A percentile compares a stretch with the other conserved stretches of the same genome.
Evolutionary conservation across 192 early-diverging fungal species (phyloP).

Genomic region (Linnemannia schmuckeri): DNA sequence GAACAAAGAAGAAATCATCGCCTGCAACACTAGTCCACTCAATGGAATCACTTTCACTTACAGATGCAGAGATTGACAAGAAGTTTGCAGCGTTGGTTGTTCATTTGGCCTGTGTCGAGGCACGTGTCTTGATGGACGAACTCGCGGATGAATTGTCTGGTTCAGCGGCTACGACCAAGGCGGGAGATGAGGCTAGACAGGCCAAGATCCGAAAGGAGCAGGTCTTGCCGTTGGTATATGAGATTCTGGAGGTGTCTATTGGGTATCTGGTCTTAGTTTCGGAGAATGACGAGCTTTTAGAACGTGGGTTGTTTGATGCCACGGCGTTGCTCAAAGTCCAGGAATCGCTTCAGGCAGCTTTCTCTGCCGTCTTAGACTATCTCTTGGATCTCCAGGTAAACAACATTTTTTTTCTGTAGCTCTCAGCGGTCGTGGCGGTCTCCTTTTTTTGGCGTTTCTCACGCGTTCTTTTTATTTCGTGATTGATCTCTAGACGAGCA

Average conservation of each 20-base stretch:
- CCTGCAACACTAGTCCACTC: constrained; percentile 32
- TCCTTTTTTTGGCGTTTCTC: not conserved
- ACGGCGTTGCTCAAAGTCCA: constrained; percentile 42
- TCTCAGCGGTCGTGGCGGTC: not conserved
- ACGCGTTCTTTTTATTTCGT: not conserved
- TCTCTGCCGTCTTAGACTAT: constrained; percentile 42
- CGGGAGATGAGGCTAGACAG: not conserved
- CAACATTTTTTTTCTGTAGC: not conserved
- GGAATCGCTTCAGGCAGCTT: constrained; percentile 33
- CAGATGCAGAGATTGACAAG: constrained; percentile 39
- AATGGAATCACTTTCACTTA: constrained; percentile 32
- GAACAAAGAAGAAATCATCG: constrained; percentile 22
- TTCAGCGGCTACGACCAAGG: not conserved
- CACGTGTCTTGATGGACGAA: constrained; percentile 40
- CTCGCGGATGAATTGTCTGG: constrained; percentile 22
- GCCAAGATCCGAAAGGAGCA: constrained; percentile 31
- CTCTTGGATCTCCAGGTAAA: constrained; percentile 47
- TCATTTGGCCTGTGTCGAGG: constrained; percentile 43
- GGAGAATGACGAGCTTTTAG: constrained; percentile 20
- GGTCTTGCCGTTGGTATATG: constrained; percentile 33
- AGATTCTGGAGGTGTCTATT: constrained; percentile 45
- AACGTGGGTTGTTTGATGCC: constrained; percentile 38
- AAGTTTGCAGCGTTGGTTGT: constrained; percentile 40
- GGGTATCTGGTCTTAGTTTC: constrained; percentile 36
- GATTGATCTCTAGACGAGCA: not conserved